A percentile compares a stretch with the other conserved stretches of the same genome.
phyloP scores from a whole-genome alignment of 2,329 filamentous ascomycete species.

The Colletotrichum paranaense region DNA sequence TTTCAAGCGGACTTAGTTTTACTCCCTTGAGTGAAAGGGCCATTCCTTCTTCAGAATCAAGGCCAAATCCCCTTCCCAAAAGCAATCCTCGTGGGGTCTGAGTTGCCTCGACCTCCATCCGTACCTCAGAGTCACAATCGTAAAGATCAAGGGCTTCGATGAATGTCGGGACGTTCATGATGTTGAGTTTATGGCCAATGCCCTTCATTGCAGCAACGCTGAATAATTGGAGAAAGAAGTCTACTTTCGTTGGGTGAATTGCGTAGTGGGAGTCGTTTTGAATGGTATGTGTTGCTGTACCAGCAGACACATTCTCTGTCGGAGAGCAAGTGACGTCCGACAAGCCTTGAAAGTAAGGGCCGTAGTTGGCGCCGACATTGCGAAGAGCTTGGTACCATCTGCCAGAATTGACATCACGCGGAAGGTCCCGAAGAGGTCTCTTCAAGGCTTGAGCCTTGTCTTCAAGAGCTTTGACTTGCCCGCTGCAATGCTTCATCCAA shows the following conservation, averaged over 20 bases:
- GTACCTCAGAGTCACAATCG: background rate
- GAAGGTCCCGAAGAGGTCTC: background rate
- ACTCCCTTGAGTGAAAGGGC: conserved; percentile 1
- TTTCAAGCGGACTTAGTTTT: conserved; percentile 11
- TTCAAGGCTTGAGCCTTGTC: background rate
- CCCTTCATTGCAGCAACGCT: conserved; percentile 18
- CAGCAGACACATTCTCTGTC: background rate
- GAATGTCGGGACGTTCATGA: conserved; percentile 24
- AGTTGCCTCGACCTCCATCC: conserved; percentile 1
- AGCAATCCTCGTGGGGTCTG: conserved; percentile 11
- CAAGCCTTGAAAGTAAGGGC: conserved; percentile 19
- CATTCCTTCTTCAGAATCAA: background rate
- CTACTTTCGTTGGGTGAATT: conserved; percentile 1
- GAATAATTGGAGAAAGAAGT: conserved; percentile 27
- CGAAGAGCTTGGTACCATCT: conserved; percentile 23
- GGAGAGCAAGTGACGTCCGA: conserved; percentile 18
- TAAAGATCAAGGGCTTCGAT: conserved; percentile 4
- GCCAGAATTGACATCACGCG: background rate
- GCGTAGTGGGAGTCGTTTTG: background rate
- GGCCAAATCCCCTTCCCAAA: background rate
- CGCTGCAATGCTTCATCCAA: conserved; percentile 38
- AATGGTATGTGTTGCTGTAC: conserved; percentile 1
- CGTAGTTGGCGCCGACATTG: conserved; percentile 26
- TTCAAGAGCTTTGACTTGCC: background rate
- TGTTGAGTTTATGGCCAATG: conserved; percentile 9